A percentile compares a stretch with the other conserved stretches of the same genome.
Conservation (phyloP, 306 rosid species). For the Prunus fruticosa region DNA sequence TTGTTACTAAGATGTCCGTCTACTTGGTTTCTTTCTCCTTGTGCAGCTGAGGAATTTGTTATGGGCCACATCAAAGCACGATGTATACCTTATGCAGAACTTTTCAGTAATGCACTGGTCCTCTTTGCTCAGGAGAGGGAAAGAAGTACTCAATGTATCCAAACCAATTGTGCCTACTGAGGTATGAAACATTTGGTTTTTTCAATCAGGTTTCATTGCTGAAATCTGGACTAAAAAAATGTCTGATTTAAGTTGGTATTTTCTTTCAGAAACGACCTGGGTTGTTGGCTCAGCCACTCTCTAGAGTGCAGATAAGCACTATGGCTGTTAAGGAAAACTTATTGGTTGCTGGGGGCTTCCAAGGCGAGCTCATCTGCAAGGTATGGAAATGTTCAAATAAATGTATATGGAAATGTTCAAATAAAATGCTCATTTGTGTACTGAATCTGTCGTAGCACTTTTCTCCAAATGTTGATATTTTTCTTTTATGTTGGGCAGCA, state of each 20-base stretch:
- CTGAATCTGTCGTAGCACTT: background rate
- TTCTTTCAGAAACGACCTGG: constrained; percentile 52
- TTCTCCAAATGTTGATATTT: constrained; percentile 6
- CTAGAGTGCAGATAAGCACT: constrained; percentile 91
- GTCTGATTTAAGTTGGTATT: constrained; percentile 11
- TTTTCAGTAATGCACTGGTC: constrained; percentile 94
- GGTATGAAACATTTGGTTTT: constrained; percentile 42
- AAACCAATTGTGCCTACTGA: constrained; percentile 63
- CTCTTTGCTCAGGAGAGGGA: constrained; percentile 58
- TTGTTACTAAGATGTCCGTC: constrained; percentile 26
- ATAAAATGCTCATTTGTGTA: background rate
- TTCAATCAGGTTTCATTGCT: background rate
- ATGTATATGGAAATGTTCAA: constrained; percentile 16
- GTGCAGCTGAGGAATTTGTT: constrained; percentile 82
- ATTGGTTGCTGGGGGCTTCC: constrained; percentile 89
- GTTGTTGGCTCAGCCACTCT: constrained; percentile 51
- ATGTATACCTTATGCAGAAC: constrained; percentile 91
- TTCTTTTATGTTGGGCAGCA: constrained; percentile 41
- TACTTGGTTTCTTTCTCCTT: constrained; percentile 20
- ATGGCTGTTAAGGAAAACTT: constrained; percentile 86
- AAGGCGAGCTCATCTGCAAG: constrained; percentile 96
- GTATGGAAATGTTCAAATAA: constrained; percentile 28
- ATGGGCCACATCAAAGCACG: constrained; percentile 97
- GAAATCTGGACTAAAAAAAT: background rate
- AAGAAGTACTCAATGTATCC: constrained; percentile 77